These are phyloP conservation scores for Exobasidium cylindrosporum DNA, from an alignment of 1,284 basidiomycete species.

Conservation along the genomic window DNA sequence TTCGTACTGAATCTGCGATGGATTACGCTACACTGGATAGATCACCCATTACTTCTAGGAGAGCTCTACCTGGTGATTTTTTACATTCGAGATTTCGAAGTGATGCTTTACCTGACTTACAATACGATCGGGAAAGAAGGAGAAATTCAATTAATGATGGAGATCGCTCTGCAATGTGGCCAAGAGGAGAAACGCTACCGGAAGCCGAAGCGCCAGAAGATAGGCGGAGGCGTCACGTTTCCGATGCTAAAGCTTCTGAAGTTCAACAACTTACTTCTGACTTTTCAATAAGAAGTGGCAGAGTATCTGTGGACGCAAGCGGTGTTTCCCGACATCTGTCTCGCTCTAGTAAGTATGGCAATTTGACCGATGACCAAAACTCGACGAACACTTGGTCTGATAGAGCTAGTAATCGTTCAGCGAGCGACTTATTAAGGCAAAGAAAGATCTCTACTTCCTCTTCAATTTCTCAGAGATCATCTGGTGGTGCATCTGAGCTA, in stretches of 20 bases:
- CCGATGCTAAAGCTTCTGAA: neutral
- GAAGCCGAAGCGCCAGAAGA: neutral
- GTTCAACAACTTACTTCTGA: slow-evolving; percentile 25
- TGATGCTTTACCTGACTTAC: neutral
- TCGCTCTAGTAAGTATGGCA: slow-evolving; percentile 23
- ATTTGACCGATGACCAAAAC: slow-evolving; percentile 21
- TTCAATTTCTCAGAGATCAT: slow-evolving; percentile 33
- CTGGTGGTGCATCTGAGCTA: slow-evolving; percentile 36
- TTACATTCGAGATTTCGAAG: neutral
- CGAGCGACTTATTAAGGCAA: slow-evolving; percentile 27
- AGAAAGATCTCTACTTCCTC: slow-evolving; percentile 38
- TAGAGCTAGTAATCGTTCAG: slow-evolving; percentile 20
- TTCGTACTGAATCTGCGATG: neutral
- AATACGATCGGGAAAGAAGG: neutral
- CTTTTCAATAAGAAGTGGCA: slow-evolving; percentile 20
- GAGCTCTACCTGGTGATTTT: neutral
- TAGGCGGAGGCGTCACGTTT: neutral
- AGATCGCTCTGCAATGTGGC: slow-evolving; percentile 4
- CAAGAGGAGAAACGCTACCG: neutral
- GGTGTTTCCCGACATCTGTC: slow-evolving; percentile 27
- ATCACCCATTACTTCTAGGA: neutral
- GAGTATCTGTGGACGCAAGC: slow-evolving; percentile 31
- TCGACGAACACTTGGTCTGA: slow-evolving; percentile 12
- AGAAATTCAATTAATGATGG: slow-evolving; percentile 16
- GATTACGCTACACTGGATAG: neutral